Base-by-base conservation (phyloP, 805 yeast species). In the Saccharomycopsis babjevae region DNA sequence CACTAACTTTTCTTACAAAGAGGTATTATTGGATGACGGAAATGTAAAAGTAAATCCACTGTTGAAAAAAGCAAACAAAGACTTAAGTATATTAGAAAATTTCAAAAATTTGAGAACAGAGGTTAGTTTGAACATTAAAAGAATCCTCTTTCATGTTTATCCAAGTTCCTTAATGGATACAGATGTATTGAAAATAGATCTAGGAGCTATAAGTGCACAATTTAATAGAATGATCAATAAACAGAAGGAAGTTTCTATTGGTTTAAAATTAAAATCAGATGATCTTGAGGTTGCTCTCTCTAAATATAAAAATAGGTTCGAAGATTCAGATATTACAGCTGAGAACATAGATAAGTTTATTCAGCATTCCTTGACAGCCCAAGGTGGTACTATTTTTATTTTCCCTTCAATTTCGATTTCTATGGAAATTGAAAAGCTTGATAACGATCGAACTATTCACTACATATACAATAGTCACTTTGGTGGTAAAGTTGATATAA, bases 401-500 rank as follows among this genome's bases (percentile, higher is more conserved):
- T 84, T 92, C 68, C 98, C 99, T 0, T 82, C 89, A 16, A 78
- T 90, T 65, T 76, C 76, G 59, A 80, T 93, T 18, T 73, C 81
- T 6, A 92, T 92, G 97, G 80, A 84, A 56, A 84, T 96, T 0
- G 81, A 82, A 75, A 92, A 89, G 67, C 71, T 74, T 38, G 75
- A 75, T 32, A 73, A 77, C 11, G 77, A 81, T 18, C 79, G 81
- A 54, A 64, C 77, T 3, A 80, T 94, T 52, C 86, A 87, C 66
- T 90, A 85, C 68, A 75, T 79, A 1, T 94, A 82, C 71, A 78
- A 78, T 55, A 84, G 94, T 57, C 76, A 84, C 1, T 90, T 94
- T 74, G 96, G 89, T 8, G 97, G 97, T 32, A 83, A 89, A 16
- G 94, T 94, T 46, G 96, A 90, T 62, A 84, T 94, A 1, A 81